These are phyloP conservation scores for Lepiota venenata DNA, from an alignment of 768 basidiomycete species.

Conservation along the genomic window DNA sequence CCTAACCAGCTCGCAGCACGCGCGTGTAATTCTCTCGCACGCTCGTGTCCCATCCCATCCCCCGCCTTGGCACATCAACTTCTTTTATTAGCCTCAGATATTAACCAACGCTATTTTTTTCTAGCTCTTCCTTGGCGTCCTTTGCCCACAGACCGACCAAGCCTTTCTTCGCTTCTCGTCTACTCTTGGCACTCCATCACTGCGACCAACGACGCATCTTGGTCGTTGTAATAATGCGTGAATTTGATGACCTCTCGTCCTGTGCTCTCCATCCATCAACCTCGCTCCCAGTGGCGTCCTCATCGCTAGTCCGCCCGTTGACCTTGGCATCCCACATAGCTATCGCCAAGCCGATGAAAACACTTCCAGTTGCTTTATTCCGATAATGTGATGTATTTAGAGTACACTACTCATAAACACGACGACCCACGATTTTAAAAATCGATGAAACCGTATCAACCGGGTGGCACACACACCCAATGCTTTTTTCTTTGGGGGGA, in stretches of 20 bases:
- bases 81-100: conserved; percentile 4
- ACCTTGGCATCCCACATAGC: no score
- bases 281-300: no score
- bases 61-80: conserved; percentile 4
- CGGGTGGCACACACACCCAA: no score
- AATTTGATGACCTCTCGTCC: no score
- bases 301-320: no score
- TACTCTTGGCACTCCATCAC: conserved; percentile 1
- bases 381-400: neutral
- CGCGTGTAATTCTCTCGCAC: conserved; percentile 6
- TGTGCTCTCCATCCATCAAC: neutral
- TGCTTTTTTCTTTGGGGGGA: no score
- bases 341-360: no score
- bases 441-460: no score
- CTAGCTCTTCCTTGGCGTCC: conserved; percentile 8
- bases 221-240: no score
- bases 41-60: conserved; percentile 3
- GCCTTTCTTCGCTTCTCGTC: neutral
- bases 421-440: no score
- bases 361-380: no score
- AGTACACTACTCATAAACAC: no score
- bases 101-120: neutral
- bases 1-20: neutral
- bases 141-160: neutral
- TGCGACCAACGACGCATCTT: neutral